Percentiles rank a stretch among this genome's conserved stretches.
Evolutionary conservation across 2,329 filamentous ascomycete genomes (phyloP).

Genomic region (Arthrobotrys megalospora): DNA sequence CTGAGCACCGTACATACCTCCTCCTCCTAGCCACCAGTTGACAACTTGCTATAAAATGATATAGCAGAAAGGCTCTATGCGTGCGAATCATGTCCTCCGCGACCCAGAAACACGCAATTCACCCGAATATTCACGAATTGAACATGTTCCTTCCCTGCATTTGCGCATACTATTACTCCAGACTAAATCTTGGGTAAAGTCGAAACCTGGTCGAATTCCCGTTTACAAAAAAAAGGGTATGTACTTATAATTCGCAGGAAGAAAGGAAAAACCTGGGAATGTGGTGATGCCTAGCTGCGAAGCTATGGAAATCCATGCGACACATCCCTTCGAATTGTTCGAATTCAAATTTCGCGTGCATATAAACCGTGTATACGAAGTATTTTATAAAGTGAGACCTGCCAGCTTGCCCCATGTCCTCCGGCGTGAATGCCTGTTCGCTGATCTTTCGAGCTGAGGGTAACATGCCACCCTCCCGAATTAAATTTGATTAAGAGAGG

Average conservation of each 20-base stretch:
- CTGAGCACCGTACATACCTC: not conserved
- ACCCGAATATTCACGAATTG: conserved; percentile 2
- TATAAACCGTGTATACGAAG: conserved; percentile 1
- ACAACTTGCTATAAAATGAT: conserved; percentile 1
- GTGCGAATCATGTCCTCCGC: conserved; percentile 2
- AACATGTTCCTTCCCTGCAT: conserved; percentile 19
- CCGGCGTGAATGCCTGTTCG: conserved; percentile 22
- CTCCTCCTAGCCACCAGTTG: not conserved
- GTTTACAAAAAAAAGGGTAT: not conserved
- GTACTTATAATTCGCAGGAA: conserved; percentile 4
- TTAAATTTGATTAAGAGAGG: conserved; percentile 14
- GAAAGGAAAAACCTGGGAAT: not conserved
- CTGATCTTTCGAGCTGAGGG: conserved; percentile 8
- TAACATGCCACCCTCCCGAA: conserved; percentile 4
- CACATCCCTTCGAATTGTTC: conserved; percentile 17
- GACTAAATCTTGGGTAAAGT: conserved; percentile 22
- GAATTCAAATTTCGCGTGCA: conserved; percentile 11
- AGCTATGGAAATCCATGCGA: conserved; percentile 16
- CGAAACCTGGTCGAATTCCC: conserved; percentile 18
- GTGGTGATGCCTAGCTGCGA: conserved; percentile 16
- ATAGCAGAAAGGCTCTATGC: not conserved
- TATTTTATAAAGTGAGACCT: not conserved
- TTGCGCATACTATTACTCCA: conserved; percentile 3
- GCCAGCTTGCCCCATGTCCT: not conserved
- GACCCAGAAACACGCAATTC: conserved; percentile 27